Conservation (phyloP, 2,329 filamentous ascomycete genomes). For the Cladorrhinum sp. region DNA sequence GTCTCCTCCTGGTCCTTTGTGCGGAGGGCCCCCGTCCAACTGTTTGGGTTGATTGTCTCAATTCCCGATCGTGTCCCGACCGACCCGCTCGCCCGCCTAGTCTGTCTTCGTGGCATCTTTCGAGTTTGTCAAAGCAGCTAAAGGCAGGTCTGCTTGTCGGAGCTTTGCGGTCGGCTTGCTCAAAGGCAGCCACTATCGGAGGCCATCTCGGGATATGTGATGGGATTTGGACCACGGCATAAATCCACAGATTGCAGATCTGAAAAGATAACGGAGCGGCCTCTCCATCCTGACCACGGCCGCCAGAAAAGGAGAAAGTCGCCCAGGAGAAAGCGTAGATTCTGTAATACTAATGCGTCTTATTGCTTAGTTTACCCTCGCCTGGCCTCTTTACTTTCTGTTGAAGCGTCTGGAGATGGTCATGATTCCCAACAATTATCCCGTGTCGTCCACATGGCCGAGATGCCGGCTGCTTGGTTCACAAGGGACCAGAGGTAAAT, state of each 20-base stretch:
- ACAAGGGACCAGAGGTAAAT: conserved; percentile 3
- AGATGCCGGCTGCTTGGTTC: too few species aligned
- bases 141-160: not conserved
- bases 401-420: not conserved
- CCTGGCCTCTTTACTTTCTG: not conserved
- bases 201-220: not conserved
- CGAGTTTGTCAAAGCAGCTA: not conserved
- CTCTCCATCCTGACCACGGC: conserved; percentile 10
- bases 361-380: not conserved
- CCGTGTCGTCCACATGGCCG: not conserved
- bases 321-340: not conserved
- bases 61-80: not conserved
- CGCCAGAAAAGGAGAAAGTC: conserved; percentile 13
- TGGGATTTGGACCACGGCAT: conserved; percentile 11
- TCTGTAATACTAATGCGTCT: not conserved
- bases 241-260: conserved; percentile 16
- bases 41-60: not conserved
- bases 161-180: not conserved
- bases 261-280: conserved; percentile 6
- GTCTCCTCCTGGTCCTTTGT: not conserved
- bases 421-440: not conserved
- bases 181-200: not conserved
- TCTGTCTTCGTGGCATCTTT: not conserved
- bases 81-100: not conserved
- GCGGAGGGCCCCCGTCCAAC: not conserved